Evolutionary conservation across 352 stramenopile genomes (phyloP), one percentile per base, ranked within the genome.

Genomic region (Aphanomyces euteiches): DNA sequence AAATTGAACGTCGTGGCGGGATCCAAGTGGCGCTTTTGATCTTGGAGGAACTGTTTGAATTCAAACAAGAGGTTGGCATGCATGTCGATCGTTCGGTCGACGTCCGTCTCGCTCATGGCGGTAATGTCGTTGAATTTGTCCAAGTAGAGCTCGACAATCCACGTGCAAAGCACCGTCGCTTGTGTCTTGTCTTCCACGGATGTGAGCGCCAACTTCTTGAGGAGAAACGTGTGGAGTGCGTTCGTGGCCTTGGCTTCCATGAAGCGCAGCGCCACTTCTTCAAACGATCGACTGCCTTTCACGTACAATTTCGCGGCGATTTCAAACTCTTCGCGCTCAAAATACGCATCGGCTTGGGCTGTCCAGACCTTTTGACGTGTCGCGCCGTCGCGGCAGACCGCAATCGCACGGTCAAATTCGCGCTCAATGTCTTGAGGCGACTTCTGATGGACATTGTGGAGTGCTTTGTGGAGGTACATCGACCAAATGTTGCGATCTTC

Each of bases 401-500:
- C 74, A 5, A 97, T 73, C 38, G 92, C 92, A 47, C 92, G 82
- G 6, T 97, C 90, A 78, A 98, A 98, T 70, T 94, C 86, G 15
- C 87, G 80, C 47, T 91, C 83, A 45, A 77, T 56, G 21, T 73
- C 73, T 21, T 72, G 63, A 15, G 72, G 45, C 13, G n/a, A 36
- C 48, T 70, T 70, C 12, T 54, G 4, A 41, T 41, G 53, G 2
- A 70, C 17, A 43, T 93, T 82, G 4, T 82, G 80, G 28, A 92
- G 78, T 7, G 91, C 92, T 48, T 96, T 96, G 61, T 96, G 89
- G 63, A 98, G 66, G 56, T 91, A 97, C 38, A 97, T 73, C 64
- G 93, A 93, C 92, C 92, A 98, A 37, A 97, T 90, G 71, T 97
- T 85, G 40, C 91, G 88, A 72, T 97, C 91, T 75, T 98, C 92